Conservation (phyloP, 1,139 yeast genomes). For the Candida tropicalis region DNA sequence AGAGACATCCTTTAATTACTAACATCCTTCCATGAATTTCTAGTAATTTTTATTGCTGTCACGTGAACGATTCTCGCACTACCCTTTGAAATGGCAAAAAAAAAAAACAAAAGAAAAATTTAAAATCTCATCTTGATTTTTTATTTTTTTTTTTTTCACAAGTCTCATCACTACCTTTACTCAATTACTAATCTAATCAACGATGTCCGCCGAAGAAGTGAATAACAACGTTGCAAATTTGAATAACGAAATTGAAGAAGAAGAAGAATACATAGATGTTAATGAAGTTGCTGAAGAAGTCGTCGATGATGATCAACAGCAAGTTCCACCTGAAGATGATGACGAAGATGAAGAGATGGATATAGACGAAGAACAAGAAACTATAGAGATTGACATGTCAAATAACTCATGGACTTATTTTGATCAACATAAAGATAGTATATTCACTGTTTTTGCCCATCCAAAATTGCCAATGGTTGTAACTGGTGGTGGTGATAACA, state of each 20-base stretch:
- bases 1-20: no score
- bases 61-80: not conserved
- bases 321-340: conserved; percentile 43
- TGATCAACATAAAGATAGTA: conserved; percentile 84
- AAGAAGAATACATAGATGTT: conserved; percentile 54
- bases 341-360: conserved; percentile 34
- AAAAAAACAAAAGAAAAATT: no score
- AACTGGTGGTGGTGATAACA: conserved; percentile 89
- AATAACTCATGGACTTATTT: conserved; percentile 90
- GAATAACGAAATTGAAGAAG: conserved; percentile 18
- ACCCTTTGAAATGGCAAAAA: not conserved
- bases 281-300: conserved; percentile 67
- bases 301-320: conserved; percentile 35
- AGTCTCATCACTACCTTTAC: not conserved
- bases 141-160: not conserved
- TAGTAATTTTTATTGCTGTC: not conserved
- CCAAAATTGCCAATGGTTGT: conserved; percentile 79
- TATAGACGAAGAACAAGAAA: conserved; percentile 32
- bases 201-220: conserved; percentile 4
- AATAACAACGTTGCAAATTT: not conserved
- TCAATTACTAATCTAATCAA: not conserved
- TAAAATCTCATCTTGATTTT: not conserved
- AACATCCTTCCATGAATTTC: no score
- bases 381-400: conserved; percentile 64
- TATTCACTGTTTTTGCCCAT: conserved; percentile 76